Evolutionary conservation across 495 filamentous ascomycete genomes (phyloP), one percentile per base, ranked within the genome.

Genomic region (Penicillium canariense): DNA sequence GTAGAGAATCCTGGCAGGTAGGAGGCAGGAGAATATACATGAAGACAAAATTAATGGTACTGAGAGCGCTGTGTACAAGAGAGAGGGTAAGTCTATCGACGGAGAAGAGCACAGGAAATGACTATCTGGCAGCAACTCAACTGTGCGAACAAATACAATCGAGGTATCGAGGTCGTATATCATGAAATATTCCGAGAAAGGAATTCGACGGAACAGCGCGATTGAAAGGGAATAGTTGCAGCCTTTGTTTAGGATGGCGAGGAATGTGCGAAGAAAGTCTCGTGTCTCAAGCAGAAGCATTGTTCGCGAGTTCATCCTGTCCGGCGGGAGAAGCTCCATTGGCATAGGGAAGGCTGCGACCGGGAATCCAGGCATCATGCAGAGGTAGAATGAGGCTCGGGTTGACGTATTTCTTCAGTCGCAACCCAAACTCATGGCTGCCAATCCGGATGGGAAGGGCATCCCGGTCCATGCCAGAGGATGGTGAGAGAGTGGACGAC

Each of bases 331-430:
- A 53, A 0, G 32, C 46, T n/a, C 61, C 61, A 25, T 65, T 65
- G 38, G 53, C 44, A 25, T 40, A 51, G n/a, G 54, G 48, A 18
- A 54, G 39, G 17, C 11, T 57, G 45, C 59, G 66, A 5, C 71
- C 63, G 0, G 75, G 75, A 48, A 78, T 62, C 75, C 75, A 78
- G n/a, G 71, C 68, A 48, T 66, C 71, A 54, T 74, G 64, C 11
- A 78, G 65, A n/a, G 75, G 75, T 35, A 78, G 30, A 15, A 75
- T 68, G 2, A 78, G 61, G 55, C 70, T 77, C 4, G 75, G 75
- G 46, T 78, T 77, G 35, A 76, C 67, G 15, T 78, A 78, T 57
- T 76, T 78, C 54, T 71, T 78, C 49, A 78, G 49, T 36, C 72
- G 64, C 30, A 73, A 43, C 5, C 68, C 71, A 15, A 78, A 61